Conservation (phyloP, 140 eudicot species). For the Cichorium intybus region DNA sequence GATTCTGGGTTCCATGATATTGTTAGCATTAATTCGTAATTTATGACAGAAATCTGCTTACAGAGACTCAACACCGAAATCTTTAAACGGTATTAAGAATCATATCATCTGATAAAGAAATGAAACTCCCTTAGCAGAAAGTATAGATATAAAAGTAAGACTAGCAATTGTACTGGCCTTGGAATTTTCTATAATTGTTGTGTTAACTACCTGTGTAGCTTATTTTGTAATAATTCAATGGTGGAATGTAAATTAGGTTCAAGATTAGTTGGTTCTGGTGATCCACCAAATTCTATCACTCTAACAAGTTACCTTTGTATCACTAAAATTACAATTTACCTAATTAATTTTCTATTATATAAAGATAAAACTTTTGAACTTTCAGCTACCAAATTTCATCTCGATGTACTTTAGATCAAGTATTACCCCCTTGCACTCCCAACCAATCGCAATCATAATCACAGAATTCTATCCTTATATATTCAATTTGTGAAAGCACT, state of each 20-base stretch:
- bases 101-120: slow-evolving; percentile 1
- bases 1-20: slow-evolving; percentile 27
- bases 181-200: slow-evolving; percentile 1
- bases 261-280: slow-evolving; percentile 27
- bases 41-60: slow-evolving; percentile 15
- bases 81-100: neutral
- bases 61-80: slow-evolving; percentile 14
- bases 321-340: slow-evolving; percentile 23
- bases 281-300: slow-evolving; percentile 24
- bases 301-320: slow-evolving; percentile 12
- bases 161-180: neutral
- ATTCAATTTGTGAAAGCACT: slow-evolving; percentile 1
- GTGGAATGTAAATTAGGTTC: slow-evolving; percentile 21
- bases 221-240: slow-evolving; percentile 7
- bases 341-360: neutral
- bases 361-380: neutral
- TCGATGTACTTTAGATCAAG: slow-evolving; percentile 14
- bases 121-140: slow-evolving; percentile 9
- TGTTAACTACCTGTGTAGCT: neutral
- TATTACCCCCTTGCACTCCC: slow-evolving; percentile 1
- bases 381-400: slow-evolving; percentile 12
- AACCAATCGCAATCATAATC: neutral
- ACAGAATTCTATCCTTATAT: neutral
- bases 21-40: slow-evolving; percentile 10
- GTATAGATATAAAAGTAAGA: neutral